Evolutionary conservation across 73 alveolate genomes (phyloP), one percentile per base, ranked within the genome.

Genomic region (Chromera velia): DNA sequence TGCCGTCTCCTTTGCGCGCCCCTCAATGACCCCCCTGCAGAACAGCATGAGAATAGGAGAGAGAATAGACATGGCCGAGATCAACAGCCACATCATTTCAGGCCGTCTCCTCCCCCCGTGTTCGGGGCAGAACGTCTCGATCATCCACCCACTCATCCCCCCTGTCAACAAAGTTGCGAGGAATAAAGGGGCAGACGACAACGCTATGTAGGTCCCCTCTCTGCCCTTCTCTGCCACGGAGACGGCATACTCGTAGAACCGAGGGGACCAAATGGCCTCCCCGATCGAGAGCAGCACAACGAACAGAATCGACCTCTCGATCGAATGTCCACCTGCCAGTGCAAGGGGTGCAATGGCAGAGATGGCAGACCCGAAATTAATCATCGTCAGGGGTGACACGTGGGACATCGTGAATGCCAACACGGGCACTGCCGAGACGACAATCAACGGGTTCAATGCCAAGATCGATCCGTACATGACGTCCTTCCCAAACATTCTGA

Each of bases 251-350:
- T 74, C 82, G 73, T 74, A 74, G 45, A 74, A 18, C 28, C 74
- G 31, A 0, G 82, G 82, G 27, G 32, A 31, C 82, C 82, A 74
- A 18, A 74, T 33, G 9, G 74, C 73, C 31, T 74, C 82, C 4
- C 82, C 82, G 32, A 74, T 4, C 13, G 82, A 33, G 4, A 74
- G 68, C 26, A 46, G 32, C 22, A 26, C 1, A 33, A 74, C 82
- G 47, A 74, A 74, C 55, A 4, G 22, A 13, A 40, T 40, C 22
- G 55, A 4, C 4, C 22, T 40, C 22, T 4, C 13, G 55, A 7
- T 7, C 22, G 55, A 7, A 13, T 40, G 55, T 40, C 55, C 55
- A 4, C 4, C 13, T 4, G 55, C 55, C 22, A 40, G 55, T 4
- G 13, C 22, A 13, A 40, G 13, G 22, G 55, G 55, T 13, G 55